Evolutionary conservation across 768 basidiomycete genomes (phyloP).

Genomic region (Chalciporus sphaerocephalus): DNA sequence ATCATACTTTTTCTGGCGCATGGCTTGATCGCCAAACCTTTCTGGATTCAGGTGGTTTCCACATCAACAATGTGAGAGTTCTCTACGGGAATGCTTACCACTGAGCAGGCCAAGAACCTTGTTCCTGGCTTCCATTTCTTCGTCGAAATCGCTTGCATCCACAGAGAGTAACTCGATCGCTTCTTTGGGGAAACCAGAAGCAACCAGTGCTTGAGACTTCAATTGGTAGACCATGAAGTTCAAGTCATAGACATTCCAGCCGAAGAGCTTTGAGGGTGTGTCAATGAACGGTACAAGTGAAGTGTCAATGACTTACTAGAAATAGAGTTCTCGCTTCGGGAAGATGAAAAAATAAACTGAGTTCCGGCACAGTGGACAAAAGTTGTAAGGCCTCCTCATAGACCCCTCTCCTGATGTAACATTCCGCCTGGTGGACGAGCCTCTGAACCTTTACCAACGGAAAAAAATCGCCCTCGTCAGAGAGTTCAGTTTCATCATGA

Average conservation of each 20-base stretch:
- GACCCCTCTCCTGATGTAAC: neutral
- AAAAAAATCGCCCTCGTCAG: neutral
- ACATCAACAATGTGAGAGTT: neutral
- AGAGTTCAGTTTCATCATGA: neutral
- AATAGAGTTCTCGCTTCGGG: conserved; percentile 4
- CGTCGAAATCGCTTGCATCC: neutral
- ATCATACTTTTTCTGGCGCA: neutral
- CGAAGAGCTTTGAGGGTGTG: conserved; percentile 8
- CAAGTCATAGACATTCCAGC: conserved; percentile 9
- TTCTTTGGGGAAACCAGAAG: neutral
- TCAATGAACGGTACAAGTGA: neutral
- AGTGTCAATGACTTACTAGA: neutral
- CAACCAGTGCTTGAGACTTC: conserved; percentile 1
- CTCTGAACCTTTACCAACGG: conserved; percentile 1
- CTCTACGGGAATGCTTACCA: neutral
- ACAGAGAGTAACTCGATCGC: neutral
- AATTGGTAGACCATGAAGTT: neutral
- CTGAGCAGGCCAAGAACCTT: neutral
- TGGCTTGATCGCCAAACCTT: neutral
- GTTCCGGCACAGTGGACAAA: neutral
- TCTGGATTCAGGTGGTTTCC: neutral
- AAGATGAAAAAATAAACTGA: neutral
- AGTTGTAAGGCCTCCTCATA: neutral
- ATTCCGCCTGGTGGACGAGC: conserved; percentile 2
- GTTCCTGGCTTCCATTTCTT: neutral